Evolutionary conservation across 2,329 filamentous ascomycete species (phyloP).

Genomic region (Aspergillus sp.): DNA sequence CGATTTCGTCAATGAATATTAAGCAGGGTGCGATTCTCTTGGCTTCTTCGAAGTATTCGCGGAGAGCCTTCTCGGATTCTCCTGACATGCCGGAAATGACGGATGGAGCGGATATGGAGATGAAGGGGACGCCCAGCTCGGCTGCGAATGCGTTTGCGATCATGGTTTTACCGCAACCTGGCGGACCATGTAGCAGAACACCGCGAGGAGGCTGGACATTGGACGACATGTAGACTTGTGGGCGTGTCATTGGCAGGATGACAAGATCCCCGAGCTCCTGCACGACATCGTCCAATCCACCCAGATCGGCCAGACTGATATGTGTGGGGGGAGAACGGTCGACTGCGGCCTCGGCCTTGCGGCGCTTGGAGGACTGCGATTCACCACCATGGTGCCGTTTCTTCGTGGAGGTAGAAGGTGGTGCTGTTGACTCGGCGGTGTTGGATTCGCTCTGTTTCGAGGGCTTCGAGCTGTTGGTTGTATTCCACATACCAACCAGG

Average conservation of each 20-base stretch:
- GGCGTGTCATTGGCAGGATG: conserved; percentile 70
- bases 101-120: conserved; percentile 78
- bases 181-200: conserved; percentile 78
- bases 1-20: conserved; percentile 89
- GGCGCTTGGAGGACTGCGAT: conserved; percentile 62
- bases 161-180: conserved; percentile 84
- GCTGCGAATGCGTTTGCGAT: conserved; percentile 79
- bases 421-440: conserved; percentile 26
- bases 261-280: conserved; percentile 69
- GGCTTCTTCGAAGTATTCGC: conserved; percentile 85
- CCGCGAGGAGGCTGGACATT: conserved; percentile 72
- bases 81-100: conserved; percentile 86
- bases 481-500: conserved; percentile 62
- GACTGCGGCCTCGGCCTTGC: conserved; percentile 59
- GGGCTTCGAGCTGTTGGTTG: conserved; percentile 47
- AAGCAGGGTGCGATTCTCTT: conserved; percentile 83
- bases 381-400: conserved; percentile 66
- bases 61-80: conserved; percentile 83
- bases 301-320: conserved; percentile 70
- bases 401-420: conserved; percentile 47
- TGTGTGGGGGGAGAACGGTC: conserved; percentile 68
- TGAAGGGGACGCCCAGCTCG: conserved; percentile 73
- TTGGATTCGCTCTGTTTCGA: conserved; percentile 34
- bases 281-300: conserved; percentile 73
- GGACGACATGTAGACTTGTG: conserved; percentile 65